A percentile compares a stretch with the other conserved stretches of the same genome.
Evolutionary conservation across 2,329 filamentous ascomycete genomes (phyloP).

Genomic region (Pyricularia sp.): DNA sequence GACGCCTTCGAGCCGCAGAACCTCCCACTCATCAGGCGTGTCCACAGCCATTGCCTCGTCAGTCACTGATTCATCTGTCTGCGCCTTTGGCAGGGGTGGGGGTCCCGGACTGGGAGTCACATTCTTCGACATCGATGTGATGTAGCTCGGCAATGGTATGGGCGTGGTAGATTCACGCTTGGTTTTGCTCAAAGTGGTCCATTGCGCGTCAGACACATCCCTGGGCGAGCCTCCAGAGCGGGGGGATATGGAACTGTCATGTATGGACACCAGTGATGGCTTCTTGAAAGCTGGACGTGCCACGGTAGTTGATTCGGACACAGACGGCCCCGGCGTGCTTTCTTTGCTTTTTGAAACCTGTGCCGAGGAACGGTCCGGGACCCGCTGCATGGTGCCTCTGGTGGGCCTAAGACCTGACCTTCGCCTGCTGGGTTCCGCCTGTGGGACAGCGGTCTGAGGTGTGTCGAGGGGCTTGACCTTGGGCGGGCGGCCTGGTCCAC

Average conservation of each 20-base stretch:
- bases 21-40: conserved; percentile 26
- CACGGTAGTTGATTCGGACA: background rate
- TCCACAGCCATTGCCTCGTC: conserved; percentile 12
- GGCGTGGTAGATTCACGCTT: background rate
- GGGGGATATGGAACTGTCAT: background rate
- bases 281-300: background rate
- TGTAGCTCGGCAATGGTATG: background rate
- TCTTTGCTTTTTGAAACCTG: background rate
- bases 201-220: background rate
- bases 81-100: background rate
- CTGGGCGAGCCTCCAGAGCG: background rate
- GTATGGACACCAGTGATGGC: background rate
- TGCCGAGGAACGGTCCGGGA: background rate
- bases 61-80: background rate
- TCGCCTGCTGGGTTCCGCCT: background rate
- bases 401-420: background rate
- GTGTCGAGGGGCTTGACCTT: background rate
- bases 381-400: background rate
- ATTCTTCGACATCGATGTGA: background rate
- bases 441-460: background rate
- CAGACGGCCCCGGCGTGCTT: background rate
- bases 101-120: background rate
- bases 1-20: conserved; percentile 34
- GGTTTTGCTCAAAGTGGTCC: background rate
- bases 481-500: background rate